Evolutionary conservation across 208 protist genomes (phyloP), one percentile per base, ranked within the genome.

Genomic region (Leishmania amazonensis): DNA sequence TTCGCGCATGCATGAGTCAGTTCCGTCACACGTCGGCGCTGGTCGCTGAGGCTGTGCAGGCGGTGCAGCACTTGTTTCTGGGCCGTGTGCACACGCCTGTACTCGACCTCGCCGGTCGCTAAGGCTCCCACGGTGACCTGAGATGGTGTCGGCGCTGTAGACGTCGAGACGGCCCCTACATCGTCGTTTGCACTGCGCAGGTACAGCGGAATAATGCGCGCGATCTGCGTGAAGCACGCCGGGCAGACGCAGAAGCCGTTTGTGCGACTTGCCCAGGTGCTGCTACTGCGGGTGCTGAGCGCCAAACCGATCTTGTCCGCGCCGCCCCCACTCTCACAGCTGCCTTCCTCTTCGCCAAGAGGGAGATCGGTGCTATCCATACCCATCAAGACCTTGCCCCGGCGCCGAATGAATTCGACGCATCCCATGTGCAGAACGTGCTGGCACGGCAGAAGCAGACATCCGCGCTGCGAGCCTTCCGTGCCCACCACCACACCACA

Each of bases 341-440:
- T 62, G 35, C 11, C 24, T 49, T 51, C 73, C 35, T 76, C 70
- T 19, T 84, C 78, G 17, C 80, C 77, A 64, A 78, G 54, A 38
- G 70, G 51, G 21, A 78, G 72, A 28, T 86, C 77, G 38, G 76
- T 42, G 53, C 74, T 79, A 42, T 83, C 49, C 62, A 86, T 71
- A 31, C 54, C 60, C 70, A 76, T 79, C 28, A 82, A 54, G 21
- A 84, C 38, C 70, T 89, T 88, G 28, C 76, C 81, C 1, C 83
- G 80, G 3, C 86, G 90, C 64, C 85, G 82, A 17, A 93, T 85
- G 68, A 91, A 97, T 57, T 97, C 92, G 11, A 89, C 88, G 74
- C 94, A 97, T 70, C 91, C 90, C 70, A 90, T 65, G 79, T 97
- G 94, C 64, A 95, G 85, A 24, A 97, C 81, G 78, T 97, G 94